Conservation (phyloP, 169 alveolate species). For the Plasmodium relictum region DNA sequence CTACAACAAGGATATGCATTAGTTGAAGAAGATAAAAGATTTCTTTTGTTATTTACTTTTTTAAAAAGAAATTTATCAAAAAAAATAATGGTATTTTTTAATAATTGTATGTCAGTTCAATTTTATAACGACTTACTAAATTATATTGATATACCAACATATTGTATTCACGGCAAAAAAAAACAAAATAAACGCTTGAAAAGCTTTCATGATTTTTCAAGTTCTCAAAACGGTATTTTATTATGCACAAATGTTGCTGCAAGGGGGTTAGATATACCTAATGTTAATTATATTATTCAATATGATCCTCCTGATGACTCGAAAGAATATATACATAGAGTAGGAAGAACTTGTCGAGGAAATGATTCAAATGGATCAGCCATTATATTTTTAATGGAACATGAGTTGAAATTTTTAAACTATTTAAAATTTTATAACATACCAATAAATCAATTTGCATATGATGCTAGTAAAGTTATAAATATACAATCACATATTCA, state of each 20-base stretch:
- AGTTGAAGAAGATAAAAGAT: conserved; percentile 96
- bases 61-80: conserved; percentile 95
- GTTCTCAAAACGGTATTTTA: conserved; percentile 94
- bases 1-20: conserved; percentile 98
- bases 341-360: conserved; percentile 99
- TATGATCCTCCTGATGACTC: conserved; percentile 99
- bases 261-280: conserved; percentile 99
- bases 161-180: conserved; percentile 97
- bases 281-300: conserved; percentile 98
- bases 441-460: conserved; percentile 97
- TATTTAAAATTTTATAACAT: conserved; percentile 94
- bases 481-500: conserved; percentile 97
- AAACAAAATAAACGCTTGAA: conserved; percentile 96
- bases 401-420: conserved; percentile 95
- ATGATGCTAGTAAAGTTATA: conserved; percentile 96
- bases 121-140: conserved; percentile 97
- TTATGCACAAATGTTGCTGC: conserved; percentile 99
- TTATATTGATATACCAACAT: conserved; percentile 97
- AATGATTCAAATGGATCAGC: conserved; percentile 97
- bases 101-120: conserved; percentile 98
- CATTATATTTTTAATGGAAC: conserved; percentile 97
- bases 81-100: conserved; percentile 98
- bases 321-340: conserved; percentile 99
- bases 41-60: conserved; percentile 96
- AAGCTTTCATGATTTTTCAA: conserved; percentile 96